Evolutionary conservation across 148 eudicot species (phyloP).

Genomic region (Tetragonia tetragonoides): DNA sequence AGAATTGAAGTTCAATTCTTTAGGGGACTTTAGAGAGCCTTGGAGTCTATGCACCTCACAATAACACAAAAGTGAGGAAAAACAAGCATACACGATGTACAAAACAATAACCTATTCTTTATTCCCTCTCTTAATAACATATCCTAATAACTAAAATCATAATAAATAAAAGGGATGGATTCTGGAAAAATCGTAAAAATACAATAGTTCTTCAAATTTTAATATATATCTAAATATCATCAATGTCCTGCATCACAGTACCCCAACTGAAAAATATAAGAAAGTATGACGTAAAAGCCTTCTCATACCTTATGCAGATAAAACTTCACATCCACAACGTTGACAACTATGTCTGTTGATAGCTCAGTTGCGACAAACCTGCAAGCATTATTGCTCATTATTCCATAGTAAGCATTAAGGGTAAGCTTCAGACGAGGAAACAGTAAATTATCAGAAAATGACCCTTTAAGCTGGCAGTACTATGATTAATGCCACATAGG

Average conservation of each 20-base stretch:
- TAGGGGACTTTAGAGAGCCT: too few relatives aligned
- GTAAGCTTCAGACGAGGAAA: not conserved
- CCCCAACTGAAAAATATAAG: not conserved
- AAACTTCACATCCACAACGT: slow-evolving; percentile 73
- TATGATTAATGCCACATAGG: not conserved
- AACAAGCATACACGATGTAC: too few relatives aligned
- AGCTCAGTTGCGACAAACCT: slow-evolving; percentile 92
- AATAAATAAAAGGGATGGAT: too few relatives aligned
- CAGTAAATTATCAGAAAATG: not conserved
- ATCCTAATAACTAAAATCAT: too few relatives aligned
- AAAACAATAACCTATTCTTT: too few relatives aligned
- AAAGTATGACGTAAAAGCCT: not conserved
- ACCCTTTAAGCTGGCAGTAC: not conserved
- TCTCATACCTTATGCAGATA: slow-evolving; percentile 83
- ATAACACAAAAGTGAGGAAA: too few relatives aligned
- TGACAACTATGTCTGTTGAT: slow-evolving; percentile 72
- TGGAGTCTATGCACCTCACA: too few relatives aligned
- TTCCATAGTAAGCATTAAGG: not conserved
- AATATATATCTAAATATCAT: not conserved
- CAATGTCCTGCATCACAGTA: not conserved
- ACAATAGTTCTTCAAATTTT: not conserved
- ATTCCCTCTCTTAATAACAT: too few relatives aligned
- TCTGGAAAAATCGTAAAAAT: not conserved
- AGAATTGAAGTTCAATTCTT: too few relatives aligned
- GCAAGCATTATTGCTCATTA: slow-evolving; percentile 24